Evolutionary conservation across 768 basidiomycete genomes (phyloP), one percentile per base, ranked within the genome.

Genomic region (Leccinum sublutescens): DNA sequence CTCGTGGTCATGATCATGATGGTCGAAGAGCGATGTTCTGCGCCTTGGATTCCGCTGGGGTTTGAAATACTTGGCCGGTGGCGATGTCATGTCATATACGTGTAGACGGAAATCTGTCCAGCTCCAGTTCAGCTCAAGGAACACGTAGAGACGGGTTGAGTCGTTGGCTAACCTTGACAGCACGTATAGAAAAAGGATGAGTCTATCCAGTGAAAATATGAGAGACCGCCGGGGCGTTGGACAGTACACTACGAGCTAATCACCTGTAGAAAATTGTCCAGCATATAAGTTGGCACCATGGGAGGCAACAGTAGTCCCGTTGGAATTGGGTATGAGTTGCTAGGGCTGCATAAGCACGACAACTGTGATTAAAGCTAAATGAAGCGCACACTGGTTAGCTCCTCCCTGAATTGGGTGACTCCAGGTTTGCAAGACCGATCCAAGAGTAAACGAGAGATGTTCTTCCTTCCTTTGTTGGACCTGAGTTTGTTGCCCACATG

Each of bases 131-230:
- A 54, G 53, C 51, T 53, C 21, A 52, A 60, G 29, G 33, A 33
- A 51, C 15, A n/a, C 36, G 2, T 15, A 21, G 43, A 43, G 57
- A n/a, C 7, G 34, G 40, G 25, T 11, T n/a, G 15, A 31, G 49
- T 52, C 19, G n/a, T 47, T 5, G 11, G 58, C 69, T 55, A 58
- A 89, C 89, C 90, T 82, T 91, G 88, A 49, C 84, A 86, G 65
- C 95, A 96, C 4, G 95, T 94, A 71, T 97, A 98, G 71, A 91
- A 98, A 72, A 97, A 95, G 0, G 89, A 86, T 0, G 92, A 89
- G 68, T 94, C 93, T 91, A 50, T 52, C 45, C 31, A 54, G 17
- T n/a, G 6, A 54, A 25, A 43, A 34, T 52, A 49, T 60, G 54
- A 68, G 48, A 50, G 38, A 14, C 38, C 33, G 29, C 29, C 29